Evolutionary conservation across 371 early-diverging fungal species (phyloP).

Genomic region (Lichtheimia ramosa): DNA sequence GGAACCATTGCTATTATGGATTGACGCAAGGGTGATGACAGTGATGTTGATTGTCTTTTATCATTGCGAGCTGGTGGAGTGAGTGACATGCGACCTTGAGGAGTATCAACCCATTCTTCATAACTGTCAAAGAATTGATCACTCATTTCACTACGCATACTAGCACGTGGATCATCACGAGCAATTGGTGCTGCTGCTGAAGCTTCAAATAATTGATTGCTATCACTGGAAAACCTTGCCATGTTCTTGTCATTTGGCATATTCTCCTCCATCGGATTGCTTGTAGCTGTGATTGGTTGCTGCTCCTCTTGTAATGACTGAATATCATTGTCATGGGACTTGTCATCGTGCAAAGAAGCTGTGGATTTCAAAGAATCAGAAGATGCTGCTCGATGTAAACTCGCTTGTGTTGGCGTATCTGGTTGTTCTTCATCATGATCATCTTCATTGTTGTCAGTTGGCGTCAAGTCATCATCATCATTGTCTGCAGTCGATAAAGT

Average conservation of each 20-base stretch:
- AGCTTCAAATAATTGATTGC: no score
- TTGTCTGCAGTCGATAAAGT: not conserved
- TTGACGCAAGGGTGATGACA: not conserved
- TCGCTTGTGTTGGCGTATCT: not conserved
- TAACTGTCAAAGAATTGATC: constrained; percentile 12
- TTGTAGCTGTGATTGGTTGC: no score
- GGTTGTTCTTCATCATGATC: not conserved
- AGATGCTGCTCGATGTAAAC: no score
- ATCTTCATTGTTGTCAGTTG: not conserved
- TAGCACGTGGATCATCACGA: not conserved
- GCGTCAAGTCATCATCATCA: not conserved
- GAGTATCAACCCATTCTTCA: constrained; percentile 8
- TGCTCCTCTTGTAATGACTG: no score
- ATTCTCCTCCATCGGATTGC: no score
- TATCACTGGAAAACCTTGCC: no score
- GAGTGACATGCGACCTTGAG: constrained; percentile 1
- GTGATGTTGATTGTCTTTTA: not conserved
- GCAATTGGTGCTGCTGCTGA: no score
- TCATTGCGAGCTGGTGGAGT: not conserved
- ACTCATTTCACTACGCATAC: constrained; percentile 2
- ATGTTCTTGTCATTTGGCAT: no score
- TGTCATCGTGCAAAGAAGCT: no score
- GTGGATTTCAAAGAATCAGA: no score
- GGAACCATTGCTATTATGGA: not conserved
- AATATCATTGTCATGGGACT: no score